These are phyloP conservation scores for Collybia mongolica DNA, from an alignment of 768 basidiomycete species.

Conservation along the genomic window DNA sequence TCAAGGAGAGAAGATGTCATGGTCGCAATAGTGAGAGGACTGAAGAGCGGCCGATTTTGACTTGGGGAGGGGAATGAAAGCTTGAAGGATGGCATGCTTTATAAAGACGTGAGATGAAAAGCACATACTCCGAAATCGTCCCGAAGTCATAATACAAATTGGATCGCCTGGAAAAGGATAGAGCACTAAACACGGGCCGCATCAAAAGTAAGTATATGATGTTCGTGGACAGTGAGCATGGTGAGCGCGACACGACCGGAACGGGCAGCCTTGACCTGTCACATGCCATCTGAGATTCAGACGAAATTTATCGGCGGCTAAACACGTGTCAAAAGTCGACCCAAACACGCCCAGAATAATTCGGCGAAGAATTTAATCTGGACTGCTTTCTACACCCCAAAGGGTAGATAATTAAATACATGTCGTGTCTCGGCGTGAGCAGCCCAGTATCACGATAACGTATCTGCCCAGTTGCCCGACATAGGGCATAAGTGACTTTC, in stretches of 20 bases:
- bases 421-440: too few species aligned
- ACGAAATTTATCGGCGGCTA: slow-evolving; percentile 10
- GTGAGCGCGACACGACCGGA: neutral
- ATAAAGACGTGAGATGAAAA: slow-evolving; percentile 6
- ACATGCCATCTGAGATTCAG: slow-evolving; percentile 9
- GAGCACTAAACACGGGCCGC: too few species aligned
- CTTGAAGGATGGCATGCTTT: slow-evolving; percentile 1
- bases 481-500: too few species aligned
- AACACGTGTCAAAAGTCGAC: slow-evolving; percentile 8
- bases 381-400: too few species aligned
- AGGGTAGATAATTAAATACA: too few species aligned
- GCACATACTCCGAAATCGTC: slow-evolving; percentile 5
- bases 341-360: neutral
- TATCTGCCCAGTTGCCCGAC: too few species aligned
- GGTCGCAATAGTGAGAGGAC: slow-evolving; percentile 3
- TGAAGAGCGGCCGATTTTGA: too few species aligned
- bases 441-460: too few species aligned
- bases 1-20: slow-evolving; percentile 35
- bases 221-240: neutral
- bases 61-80: too few species aligned
- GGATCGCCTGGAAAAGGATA: neutral
- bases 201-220: neutral
- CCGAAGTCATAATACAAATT: slow-evolving; percentile 7
- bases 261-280: slow-evolving; percentile 7
- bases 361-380: too few species aligned